Conservation (phyloP, 225 moss, liverwort and hornwort species). For the Thuidium tamariscinum region DNA sequence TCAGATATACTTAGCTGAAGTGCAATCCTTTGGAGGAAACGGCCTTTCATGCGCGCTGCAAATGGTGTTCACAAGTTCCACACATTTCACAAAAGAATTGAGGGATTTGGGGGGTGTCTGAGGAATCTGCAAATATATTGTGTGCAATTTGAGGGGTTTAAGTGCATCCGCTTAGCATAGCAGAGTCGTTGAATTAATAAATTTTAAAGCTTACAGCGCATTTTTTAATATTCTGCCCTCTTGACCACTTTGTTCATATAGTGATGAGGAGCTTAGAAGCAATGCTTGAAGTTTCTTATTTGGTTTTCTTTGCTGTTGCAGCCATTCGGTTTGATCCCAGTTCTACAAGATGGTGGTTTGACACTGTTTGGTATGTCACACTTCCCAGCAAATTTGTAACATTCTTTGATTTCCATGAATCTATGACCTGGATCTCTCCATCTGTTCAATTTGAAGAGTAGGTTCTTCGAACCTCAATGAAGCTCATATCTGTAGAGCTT, state of each 20-base stretch:
- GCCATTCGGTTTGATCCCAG: constrained; percentile 34
- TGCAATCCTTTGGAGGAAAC: not conserved
- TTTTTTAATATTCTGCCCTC: not conserved
- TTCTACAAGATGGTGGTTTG: constrained; percentile 24
- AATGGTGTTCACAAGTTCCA: not conserved
- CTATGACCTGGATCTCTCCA: not conserved
- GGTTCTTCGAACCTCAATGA: not conserved
- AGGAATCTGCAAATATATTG: not conserved
- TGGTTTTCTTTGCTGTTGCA: not conserved
- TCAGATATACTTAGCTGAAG: not conserved
- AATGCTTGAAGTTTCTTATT: not conserved
- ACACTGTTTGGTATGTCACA: constrained; percentile 18
- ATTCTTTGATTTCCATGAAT: not conserved
- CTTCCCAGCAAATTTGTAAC: not conserved
- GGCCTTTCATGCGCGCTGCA: not conserved
- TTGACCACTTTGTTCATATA: not conserved
- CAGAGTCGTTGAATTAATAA: not conserved
- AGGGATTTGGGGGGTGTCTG: too few relatives aligned
- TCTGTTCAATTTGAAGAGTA: not conserved
- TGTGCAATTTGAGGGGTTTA: not conserved
- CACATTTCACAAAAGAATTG: not conserved
- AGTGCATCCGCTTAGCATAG: not conserved
- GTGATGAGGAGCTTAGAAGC: not conserved
- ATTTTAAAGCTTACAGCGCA: not conserved
- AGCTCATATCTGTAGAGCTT: not conserved